Evolutionary conservation across 768 basidiomycete genomes (phyloP), one percentile per base, ranked within the genome.

Genomic region (Russula compacta): DNA sequence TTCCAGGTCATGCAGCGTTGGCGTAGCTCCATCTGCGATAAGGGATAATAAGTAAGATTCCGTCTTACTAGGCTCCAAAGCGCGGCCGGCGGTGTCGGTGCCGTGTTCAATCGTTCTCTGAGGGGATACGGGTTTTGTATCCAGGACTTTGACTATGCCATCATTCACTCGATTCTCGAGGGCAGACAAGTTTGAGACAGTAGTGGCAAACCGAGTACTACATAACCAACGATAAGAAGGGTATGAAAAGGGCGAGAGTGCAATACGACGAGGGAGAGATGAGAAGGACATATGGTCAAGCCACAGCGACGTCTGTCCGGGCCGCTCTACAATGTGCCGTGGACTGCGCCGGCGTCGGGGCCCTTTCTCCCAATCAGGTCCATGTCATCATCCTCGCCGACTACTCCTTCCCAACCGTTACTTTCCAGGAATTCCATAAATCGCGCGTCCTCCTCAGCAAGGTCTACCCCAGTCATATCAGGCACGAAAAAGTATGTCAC

Each of bases 401-500:
- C 76, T 52, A 77, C 73, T 14, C 86, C 85, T 58, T 78, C 71
- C 85, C 86, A 88, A 14, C 85, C 86, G 67, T 86, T 81, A 2
- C 77, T 81, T 4, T 74, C 71, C 39, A 88, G 73, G 70, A 82
- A 88, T 60, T 75, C 70, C 72, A 82, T 75, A 69, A 87, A 87
- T 56, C 77, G 80, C 19, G 72, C 75, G 67, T 87, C 86, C 67
- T 86, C 86, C 9, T 83, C 83, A 3, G 79, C 81, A 10, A 88
- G 77, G 69, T 88, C 86, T 3, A 81, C 74, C 1, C 83, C 82
- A 21, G 83, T 85, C 79, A 82, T 81, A 67, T 85, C 83, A 33
- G 84, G 83, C 3, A 86, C 78, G 69, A 83, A 85, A 71, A 86
- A 81, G 67, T 82, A 87, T 4, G 86, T 83, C 56, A 86, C 77